phyloP scores from a whole-genome alignment of 2,329 filamentous ascomycete species.

The Fusarium coicis region DNA sequence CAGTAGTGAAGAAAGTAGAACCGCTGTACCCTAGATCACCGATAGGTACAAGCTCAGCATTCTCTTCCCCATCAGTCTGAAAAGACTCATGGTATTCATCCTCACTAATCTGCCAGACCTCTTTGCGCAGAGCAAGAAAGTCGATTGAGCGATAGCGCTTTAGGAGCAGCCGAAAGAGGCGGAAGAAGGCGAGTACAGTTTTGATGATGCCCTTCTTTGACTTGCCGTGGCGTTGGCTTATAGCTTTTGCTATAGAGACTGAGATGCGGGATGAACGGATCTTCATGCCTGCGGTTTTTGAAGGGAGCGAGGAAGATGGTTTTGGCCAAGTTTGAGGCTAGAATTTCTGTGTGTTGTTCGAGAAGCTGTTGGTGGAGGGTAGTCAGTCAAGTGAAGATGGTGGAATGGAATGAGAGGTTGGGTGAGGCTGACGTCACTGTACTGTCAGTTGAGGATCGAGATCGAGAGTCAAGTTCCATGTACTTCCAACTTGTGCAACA shows the following conservation, averaged over 20 bases:
- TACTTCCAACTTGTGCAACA: not conserved
- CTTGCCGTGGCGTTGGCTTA: constrained; percentile 54
- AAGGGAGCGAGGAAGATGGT: not conserved
- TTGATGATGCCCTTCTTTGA: constrained; percentile 44
- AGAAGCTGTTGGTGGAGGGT: not conserved
- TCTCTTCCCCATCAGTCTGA: constrained; percentile 32
- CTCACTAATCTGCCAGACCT: constrained; percentile 50
- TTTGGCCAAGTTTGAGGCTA: constrained; percentile 4
- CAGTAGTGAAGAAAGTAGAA: constrained; percentile 78
- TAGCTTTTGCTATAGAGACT: constrained; percentile 66
- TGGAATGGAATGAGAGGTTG: not conserved
- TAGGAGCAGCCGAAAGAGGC: constrained; percentile 49
- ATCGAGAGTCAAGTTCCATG: not conserved
- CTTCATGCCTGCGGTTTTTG: constrained; percentile 39
- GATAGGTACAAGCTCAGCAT: constrained; percentile 61
- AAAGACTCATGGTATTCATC: constrained; percentile 55
- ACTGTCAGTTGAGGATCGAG: constrained; percentile 11
- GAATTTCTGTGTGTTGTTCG: not conserved
- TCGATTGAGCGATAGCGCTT: constrained; percentile 44
- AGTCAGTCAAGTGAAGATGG: not conserved
- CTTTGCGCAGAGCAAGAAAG: constrained; percentile 44
- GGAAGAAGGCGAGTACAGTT: constrained; percentile 48
- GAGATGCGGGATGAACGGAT: constrained; percentile 59
- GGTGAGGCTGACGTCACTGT: constrained; percentile 31
- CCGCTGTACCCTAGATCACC: constrained; percentile 80